Evolutionary conservation across 2,329 filamentous ascomycete genomes (phyloP).

Genomic region (Dryadomyces quercivorus): DNA sequence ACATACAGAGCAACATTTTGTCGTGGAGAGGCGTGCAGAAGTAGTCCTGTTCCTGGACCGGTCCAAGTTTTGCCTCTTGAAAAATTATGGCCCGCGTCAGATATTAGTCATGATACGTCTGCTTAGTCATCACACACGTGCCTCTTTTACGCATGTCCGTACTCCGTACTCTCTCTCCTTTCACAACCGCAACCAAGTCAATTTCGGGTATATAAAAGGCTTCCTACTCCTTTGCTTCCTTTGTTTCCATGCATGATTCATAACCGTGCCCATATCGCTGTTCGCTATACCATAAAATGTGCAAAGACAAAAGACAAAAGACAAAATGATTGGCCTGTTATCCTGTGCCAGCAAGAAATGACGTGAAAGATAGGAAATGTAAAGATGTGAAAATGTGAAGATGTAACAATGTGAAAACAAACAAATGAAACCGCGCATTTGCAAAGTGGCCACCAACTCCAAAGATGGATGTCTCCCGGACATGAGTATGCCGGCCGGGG

Average conservation of each 20-base stretch:
- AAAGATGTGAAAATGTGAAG: no score
- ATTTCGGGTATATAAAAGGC: background rate
- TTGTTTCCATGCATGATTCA: background rate
- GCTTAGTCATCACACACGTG: background rate
- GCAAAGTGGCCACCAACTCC: background rate
- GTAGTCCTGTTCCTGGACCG: background rate
- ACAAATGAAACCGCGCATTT: background rate
- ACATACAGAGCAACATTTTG: background rate
- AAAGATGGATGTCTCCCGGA: no score
- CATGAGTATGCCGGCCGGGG: no score
- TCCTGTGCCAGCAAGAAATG: no score
- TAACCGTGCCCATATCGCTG: background rate
- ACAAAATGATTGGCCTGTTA: background rate
- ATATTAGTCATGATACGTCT: background rate
- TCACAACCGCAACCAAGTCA: background rate
- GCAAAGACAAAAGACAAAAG: background rate
- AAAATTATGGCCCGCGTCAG: background rate
- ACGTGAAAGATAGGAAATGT: no score
- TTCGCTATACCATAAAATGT: background rate
- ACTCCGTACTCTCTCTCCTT: no score
- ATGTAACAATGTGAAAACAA: no score
- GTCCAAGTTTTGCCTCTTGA: background rate
- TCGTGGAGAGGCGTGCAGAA: background rate
- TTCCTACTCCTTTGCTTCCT: background rate
- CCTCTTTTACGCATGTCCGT: background rate